A percentile compares a stretch with the other conserved stretches of the same genome.
phyloP scores from a whole-genome alignment of 768 basidiomycete species.

The Mycena capillaripes region DNA sequence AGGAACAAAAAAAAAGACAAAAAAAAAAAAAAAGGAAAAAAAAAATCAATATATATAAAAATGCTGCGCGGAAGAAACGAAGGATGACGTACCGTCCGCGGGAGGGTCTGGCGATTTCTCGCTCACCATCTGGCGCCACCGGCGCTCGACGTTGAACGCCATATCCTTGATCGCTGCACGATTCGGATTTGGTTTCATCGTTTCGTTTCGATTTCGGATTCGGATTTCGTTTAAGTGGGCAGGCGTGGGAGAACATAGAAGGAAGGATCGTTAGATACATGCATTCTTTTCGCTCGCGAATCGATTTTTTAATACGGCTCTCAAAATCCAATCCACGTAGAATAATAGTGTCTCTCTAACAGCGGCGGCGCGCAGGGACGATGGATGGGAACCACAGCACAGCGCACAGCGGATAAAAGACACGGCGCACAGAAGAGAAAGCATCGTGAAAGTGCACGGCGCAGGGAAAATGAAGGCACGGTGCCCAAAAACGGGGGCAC shows the following conservation, averaged over 20 bases:
- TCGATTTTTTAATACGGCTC: conserved; percentile 56
- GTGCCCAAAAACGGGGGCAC: conserved; percentile 3
- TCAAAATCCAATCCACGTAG: conserved; percentile 45
- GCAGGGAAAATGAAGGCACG: conserved; percentile 12
- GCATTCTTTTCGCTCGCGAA: conserved; percentile 41
- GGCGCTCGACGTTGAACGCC: conserved; percentile 88
- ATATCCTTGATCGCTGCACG: conserved; percentile 92
- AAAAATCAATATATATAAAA: conserved; percentile 40
- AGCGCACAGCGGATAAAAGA: too few relatives aligned
- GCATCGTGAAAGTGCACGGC: neutral
- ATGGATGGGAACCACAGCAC: conserved; percentile 17
- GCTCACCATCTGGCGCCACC: conserved; percentile 78
- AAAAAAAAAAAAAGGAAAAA: conserved; percentile 40
- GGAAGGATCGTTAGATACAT: conserved; percentile 79
- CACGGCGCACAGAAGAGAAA: too few relatives aligned
- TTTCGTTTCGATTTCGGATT: conserved; percentile 8
- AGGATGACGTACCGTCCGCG: conserved; percentile 81
- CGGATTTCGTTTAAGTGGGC: conserved; percentile 41
- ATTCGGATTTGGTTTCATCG: conserved; percentile 23
- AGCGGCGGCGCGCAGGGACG: conserved; percentile 15
- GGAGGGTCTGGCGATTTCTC: conserved; percentile 53
- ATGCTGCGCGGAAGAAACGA: conserved; percentile 42
- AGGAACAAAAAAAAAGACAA: conserved; percentile 20
- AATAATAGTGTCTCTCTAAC: conserved; percentile 34
- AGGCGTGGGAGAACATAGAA: conserved; percentile 53